These are phyloP conservation scores for Debaryomycetaceae sp. DNA, from an alignment of 1,139 yeast genomes.

Conservation along the genomic window DNA sequence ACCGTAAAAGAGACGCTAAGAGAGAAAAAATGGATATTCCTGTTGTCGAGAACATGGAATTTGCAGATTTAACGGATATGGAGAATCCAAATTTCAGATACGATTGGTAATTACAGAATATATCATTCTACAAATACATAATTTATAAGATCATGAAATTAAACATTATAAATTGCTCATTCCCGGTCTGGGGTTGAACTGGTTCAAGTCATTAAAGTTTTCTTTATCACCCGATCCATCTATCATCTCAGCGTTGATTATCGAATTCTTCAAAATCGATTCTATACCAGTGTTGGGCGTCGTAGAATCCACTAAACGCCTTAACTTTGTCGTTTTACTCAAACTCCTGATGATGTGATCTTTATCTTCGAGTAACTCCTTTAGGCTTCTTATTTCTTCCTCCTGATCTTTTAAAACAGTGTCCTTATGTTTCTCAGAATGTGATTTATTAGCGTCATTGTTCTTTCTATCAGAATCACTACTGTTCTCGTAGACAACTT, in stretches of 20 bases:
- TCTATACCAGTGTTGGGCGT: not conserved
- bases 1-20: slow-evolving; percentile 8
- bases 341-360: slow-evolving; percentile 78
- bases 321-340: slow-evolving; percentile 53
- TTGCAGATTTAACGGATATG: slow-evolving; percentile 18
- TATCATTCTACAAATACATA: not conserved
- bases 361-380: slow-evolving; percentile 59
- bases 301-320: slow-evolving; percentile 42
- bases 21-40: slow-evolving; percentile 4
- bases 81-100: slow-evolving; percentile 15
- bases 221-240: slow-evolving; percentile 12
- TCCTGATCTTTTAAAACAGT: slow-evolving; percentile 53
- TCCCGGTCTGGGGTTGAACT: slow-evolving; percentile 13
- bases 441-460: slow-evolving; percentile 1
- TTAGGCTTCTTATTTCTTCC: slow-evolving; percentile 66
- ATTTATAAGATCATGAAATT: too few species aligned
- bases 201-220: slow-evolving; percentile 13
- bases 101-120: slow-evolving; percentile 1
- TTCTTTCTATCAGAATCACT: slow-evolving; percentile 9
- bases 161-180: not conserved
- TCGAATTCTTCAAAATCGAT: not conserved
- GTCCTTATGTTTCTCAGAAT: slow-evolving; percentile 14
- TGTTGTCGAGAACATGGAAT: slow-evolving; percentile 9
- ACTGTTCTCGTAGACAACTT: slow-evolving; percentile 18
- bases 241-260: not conserved